These are phyloP conservation scores for Nannizziopsis arthrosporioides DNA, from an alignment of 2,329 filamentous ascomycete genomes.

Conservation along the genomic window DNA sequence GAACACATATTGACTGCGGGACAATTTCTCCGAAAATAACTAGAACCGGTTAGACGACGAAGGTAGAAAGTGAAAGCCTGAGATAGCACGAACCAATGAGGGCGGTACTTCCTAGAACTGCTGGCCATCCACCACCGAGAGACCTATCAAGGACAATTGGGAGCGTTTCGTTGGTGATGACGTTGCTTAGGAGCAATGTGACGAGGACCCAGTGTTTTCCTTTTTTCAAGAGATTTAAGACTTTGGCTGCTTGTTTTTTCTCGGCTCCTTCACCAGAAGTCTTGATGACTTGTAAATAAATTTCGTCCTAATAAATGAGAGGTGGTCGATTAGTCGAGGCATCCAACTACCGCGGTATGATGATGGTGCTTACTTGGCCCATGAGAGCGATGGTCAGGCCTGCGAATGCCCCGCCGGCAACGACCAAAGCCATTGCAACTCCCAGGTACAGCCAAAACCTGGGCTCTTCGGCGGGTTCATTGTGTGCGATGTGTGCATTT, in stretches of 20 bases:
- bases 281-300: constrained; percentile 90
- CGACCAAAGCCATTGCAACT: constrained; percentile 66
- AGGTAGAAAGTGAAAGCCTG: background rate
- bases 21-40: constrained; percentile 97
- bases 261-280: constrained; percentile 76
- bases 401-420: constrained; percentile 85
- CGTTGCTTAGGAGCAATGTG: constrained; percentile 84
- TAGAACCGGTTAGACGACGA: constrained; percentile 29
- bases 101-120: constrained; percentile 83
- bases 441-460: constrained; percentile 70
- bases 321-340: constrained; percentile 1
- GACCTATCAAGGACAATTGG: constrained; percentile 92
- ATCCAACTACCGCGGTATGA: background rate
- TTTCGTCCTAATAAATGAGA: constrained; percentile 57
- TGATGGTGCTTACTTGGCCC: constrained; percentile 41
- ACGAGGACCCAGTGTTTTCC: constrained; percentile 99
- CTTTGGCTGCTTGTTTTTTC: constrained; percentile 69
- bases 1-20: constrained; percentile 90
- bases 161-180: constrained; percentile 93
- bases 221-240: constrained; percentile 65
- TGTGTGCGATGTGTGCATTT: constrained; percentile 22
- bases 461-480: constrained; percentile 47
- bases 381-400: constrained; percentile 63
- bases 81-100: constrained; percentile 60
- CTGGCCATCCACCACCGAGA: constrained; percentile 85